Evolutionary conservation across 768 basidiomycete genomes (phyloP).

Genomic region (Pluteus cervinus): DNA sequence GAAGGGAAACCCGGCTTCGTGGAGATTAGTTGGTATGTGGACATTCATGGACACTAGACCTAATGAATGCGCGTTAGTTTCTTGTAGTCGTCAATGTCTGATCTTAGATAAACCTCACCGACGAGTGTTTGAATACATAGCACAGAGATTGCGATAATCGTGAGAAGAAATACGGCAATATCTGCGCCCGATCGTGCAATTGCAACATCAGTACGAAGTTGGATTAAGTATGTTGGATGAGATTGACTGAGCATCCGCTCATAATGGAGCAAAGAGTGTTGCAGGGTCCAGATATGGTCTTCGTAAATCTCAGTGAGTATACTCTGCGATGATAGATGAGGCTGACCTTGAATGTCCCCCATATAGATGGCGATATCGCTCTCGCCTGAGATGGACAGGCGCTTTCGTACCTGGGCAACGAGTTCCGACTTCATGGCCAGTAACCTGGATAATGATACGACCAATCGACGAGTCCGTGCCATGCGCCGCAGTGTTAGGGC

Average conservation of each 20-base stretch:
- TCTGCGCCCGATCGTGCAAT: conserved; percentile 58
- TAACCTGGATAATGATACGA: conserved; percentile 72
- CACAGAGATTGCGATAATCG: conserved; percentile 60
- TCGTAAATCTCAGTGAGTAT: conserved; percentile 7
- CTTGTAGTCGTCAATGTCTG: conserved; percentile 1
- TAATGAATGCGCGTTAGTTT: conserved; percentile 18
- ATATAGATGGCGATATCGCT: conserved; percentile 79
- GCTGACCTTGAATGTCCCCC: conserved; percentile 83
- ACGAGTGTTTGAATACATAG: conserved; percentile 56
- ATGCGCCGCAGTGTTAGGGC: conserved; percentile 64
- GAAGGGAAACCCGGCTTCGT: conserved; percentile 28
- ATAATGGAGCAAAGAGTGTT: conserved; percentile 79
- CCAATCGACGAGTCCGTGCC: conserved; percentile 69
- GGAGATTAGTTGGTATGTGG: conserved; percentile 48
- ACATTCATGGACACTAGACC: conserved; percentile 69
- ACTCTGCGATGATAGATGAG: not conserved
- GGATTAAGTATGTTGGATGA: conserved; percentile 79
- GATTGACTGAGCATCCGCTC: conserved; percentile 86
- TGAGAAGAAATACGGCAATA: conserved; percentile 59
- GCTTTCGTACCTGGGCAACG: conserved; percentile 70
- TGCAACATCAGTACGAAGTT: conserved; percentile 59
- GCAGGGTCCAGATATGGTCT: conserved; percentile 90
- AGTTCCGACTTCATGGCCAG: conserved; percentile 82
- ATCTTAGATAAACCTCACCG: conserved; percentile 33
- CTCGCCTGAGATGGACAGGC: conserved; percentile 43